Evolutionary conservation across 768 basidiomycete species (phyloP).

Genomic region (Lenzites betulinus): DNA sequence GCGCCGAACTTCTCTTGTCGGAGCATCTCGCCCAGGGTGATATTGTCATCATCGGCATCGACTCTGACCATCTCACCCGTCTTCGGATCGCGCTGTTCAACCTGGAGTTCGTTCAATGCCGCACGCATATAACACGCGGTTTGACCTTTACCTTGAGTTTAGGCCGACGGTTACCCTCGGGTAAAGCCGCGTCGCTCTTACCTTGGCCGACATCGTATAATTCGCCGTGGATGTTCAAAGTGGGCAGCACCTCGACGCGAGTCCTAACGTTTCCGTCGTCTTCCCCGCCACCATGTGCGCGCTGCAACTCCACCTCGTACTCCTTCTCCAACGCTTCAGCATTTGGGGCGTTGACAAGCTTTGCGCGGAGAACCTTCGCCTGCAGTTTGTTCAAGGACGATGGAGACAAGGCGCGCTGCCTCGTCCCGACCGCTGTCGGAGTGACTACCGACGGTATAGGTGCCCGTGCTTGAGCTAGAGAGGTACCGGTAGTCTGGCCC

Average conservation of each 20-base stretch:
- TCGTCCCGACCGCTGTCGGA: conserved; percentile 44
- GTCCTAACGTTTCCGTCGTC: conserved; percentile 47
- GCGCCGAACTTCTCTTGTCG: conserved; percentile 91
- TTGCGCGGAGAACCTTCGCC: conserved; percentile 90
- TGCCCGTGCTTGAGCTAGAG: conserved; percentile 58
- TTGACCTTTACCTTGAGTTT: conserved; percentile 59
- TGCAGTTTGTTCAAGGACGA: conserved; percentile 90
- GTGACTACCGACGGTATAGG: conserved; percentile 93
- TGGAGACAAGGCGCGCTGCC: conserved; percentile 59
- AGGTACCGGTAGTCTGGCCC: conserved; percentile 56
- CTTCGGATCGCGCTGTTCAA: conserved; percentile 88
- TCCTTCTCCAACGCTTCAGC: conserved; percentile 79
- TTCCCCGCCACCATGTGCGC: conserved; percentile 40
- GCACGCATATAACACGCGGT: background rate
- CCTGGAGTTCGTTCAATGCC: conserved; percentile 39
- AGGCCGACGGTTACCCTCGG: conserved; percentile 76
- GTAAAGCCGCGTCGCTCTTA: conserved; percentile 52
- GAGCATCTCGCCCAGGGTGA: conserved; percentile 87
- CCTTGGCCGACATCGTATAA: conserved; percentile 91
- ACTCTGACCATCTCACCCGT: conserved; percentile 88
- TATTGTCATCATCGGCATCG: conserved; percentile 88
- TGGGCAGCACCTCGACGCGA: conserved; percentile 84
- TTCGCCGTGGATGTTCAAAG: conserved; percentile 78
- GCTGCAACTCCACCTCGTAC: conserved; percentile 73
- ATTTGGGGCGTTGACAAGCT: conserved; percentile 78